Conservation (phyloP, 2,329 filamentous ascomycete species). For the Rasamsonia emersonii region DNA sequence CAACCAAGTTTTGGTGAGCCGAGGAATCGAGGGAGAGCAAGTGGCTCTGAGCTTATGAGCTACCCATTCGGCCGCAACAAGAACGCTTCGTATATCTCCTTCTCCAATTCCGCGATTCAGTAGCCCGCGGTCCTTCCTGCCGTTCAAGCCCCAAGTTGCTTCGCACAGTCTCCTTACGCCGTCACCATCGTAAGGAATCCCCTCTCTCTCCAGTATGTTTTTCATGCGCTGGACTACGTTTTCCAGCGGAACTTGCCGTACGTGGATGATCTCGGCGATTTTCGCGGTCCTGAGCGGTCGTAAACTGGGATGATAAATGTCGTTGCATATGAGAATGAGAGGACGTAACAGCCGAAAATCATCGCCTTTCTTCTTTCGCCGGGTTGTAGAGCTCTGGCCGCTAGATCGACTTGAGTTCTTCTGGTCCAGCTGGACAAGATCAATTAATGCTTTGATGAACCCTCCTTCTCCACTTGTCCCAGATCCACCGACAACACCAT, state of each 20-base stretch:
- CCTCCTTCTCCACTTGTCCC: slow-evolving; percentile 76
- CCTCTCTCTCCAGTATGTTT: slow-evolving; percentile 77
- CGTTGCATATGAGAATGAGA: slow-evolving; percentile 91
- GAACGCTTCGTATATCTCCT: slow-evolving; percentile 54
- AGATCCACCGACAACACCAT: slow-evolving; percentile 79
- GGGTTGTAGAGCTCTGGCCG: slow-evolving; percentile 15
- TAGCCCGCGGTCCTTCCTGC: slow-evolving; percentile 43
- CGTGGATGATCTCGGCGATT: slow-evolving; percentile 81
- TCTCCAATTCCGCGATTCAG: slow-evolving; percentile 38
- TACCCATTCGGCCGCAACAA: slow-evolving; percentile 59
- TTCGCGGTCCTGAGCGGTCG: slow-evolving; percentile 76
- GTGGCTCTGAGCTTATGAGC: slow-evolving; percentile 49
- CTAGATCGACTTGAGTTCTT: slow-evolving; percentile 52
- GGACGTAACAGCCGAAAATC: slow-evolving; percentile 81
- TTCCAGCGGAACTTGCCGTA: slow-evolving; percentile 80
- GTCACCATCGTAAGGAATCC: slow-evolving; percentile 79
- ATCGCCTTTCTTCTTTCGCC: slow-evolving; percentile 61
- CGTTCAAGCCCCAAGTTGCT: slow-evolving; percentile 56
- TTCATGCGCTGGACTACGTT: slow-evolving; percentile 76
- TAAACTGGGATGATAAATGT: slow-evolving; percentile 86
- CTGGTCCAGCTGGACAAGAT: slow-evolving; percentile 77
- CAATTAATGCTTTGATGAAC: slow-evolving; percentile 90
- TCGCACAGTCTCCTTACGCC: slow-evolving; percentile 67
- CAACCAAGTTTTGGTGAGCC: slow-evolving; percentile 51
- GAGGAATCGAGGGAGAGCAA: slow-evolving; percentile 22